These are phyloP conservation scores for Sugiyamaella chiloensis DNA, from an alignment of 805 yeast genomes.

Conservation along the genomic window DNA sequence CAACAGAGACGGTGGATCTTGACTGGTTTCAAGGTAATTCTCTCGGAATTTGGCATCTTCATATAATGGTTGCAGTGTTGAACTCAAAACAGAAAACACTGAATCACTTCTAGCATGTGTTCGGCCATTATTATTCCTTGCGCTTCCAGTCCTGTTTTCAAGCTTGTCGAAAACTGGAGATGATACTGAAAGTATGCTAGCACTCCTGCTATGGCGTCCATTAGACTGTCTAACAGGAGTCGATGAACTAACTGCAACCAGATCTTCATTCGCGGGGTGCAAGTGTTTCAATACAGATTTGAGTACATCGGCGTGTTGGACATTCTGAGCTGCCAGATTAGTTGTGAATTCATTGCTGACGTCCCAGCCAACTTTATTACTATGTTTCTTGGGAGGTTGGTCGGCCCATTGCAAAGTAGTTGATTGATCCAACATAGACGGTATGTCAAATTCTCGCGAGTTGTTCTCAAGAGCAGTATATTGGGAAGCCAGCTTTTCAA, in stretches of 20 bases:
- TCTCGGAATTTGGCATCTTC: slow-evolving; percentile 6
- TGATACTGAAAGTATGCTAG: background rate
- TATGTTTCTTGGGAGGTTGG: background rate
- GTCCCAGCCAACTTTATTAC: background rate
- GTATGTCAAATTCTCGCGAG: slow-evolving; percentile 1
- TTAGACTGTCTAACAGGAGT: background rate
- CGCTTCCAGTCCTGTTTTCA: no score
- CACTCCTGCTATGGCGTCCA: background rate
- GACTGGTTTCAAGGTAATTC: background rate
- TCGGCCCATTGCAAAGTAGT: background rate
- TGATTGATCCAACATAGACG: background rate
- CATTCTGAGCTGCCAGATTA: background rate
- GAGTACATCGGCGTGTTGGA: background rate
- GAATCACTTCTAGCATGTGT: background rate
- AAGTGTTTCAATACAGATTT: background rate
- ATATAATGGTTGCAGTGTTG: slow-evolving; percentile 1
- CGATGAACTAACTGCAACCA: background rate
- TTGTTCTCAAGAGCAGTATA: slow-evolving; percentile 17
- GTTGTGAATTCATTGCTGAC: background rate
- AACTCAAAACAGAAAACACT: background rate
- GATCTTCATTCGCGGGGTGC: background rate
- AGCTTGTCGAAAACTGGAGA: background rate
- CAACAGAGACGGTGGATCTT: background rate
- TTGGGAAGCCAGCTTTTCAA: slow-evolving; percentile 19
- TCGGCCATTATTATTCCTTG: background rate